These are phyloP conservation scores for Phytophthora vignae DNA, from an alignment of 352 stramenopile species.

Conservation along the genomic window DNA sequence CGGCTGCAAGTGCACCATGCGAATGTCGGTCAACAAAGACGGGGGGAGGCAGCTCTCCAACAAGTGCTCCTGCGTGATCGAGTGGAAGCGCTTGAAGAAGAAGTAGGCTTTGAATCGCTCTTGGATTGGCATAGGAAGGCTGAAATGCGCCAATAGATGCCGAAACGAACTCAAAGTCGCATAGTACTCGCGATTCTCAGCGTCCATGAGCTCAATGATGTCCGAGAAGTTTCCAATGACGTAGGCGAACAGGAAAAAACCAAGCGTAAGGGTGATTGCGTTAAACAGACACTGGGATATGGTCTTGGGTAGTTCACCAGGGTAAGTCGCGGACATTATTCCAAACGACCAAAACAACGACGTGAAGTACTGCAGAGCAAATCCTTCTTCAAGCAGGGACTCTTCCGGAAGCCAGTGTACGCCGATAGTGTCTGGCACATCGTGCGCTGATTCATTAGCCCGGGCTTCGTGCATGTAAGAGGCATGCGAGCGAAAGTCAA, in stretches of 20 bases:
- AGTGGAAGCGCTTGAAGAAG: constrained; percentile 79
- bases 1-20: constrained; percentile 68
- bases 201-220: constrained; percentile 74
- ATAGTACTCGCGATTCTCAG: constrained; percentile 74
- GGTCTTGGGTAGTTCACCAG: constrained; percentile 61
- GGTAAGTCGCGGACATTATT: constrained; percentile 67
- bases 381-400: constrained; percentile 35
- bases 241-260: constrained; percentile 81
- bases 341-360: constrained; percentile 78
- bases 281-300: constrained; percentile 60
- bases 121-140: constrained; percentile 47
- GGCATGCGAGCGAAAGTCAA: constrained; percentile 50
- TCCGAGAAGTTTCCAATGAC: constrained; percentile 79
- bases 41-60: constrained; percentile 70
- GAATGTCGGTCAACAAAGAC: constrained; percentile 73
- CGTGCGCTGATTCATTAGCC: neutral
- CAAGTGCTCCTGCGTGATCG: constrained; percentile 75
- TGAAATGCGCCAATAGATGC: constrained; percentile 65
- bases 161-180: constrained; percentile 58
- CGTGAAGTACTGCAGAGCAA: constrained; percentile 60
- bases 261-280: constrained; percentile 63
- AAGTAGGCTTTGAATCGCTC: constrained; percentile 71
- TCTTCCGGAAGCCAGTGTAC: constrained; percentile 45
- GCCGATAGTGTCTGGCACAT: constrained; percentile 19
- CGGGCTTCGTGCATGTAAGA: constrained; percentile 25